Evolutionary conservation across 2,329 filamentous ascomycete species (phyloP).

Genomic region (Periconia sp.): DNA sequence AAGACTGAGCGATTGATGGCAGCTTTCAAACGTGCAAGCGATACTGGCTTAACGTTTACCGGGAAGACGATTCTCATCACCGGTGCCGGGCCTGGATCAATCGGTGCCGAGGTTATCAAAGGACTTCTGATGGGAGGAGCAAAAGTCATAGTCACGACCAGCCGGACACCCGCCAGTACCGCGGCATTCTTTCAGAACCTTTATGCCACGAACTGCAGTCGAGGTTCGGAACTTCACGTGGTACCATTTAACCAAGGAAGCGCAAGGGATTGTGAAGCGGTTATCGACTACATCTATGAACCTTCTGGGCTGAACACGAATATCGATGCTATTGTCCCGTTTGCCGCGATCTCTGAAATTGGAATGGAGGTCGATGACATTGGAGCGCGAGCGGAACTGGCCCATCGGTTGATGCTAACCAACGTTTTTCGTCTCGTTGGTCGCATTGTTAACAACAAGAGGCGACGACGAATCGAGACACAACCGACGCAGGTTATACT

Average conservation of each 20-base stretch:
- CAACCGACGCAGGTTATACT: conserved; percentile 45
- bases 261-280: neutral
- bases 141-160: conserved; percentile 46
- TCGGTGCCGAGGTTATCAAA: conserved; percentile 33
- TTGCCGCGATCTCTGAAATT: conserved; percentile 57
- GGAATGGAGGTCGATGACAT: conserved; percentile 60
- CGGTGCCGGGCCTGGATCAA: conserved; percentile 38
- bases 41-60: no score
- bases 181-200: conserved; percentile 54
- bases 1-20: no score
- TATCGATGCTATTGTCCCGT: conserved; percentile 47
- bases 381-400: conserved; percentile 64
- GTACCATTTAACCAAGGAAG: conserved; percentile 48
- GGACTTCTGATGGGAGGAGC: conserved; percentile 41
- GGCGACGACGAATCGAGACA: conserved; percentile 38
- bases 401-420: conserved; percentile 96
- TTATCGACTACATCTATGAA: no score
- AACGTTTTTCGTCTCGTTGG: conserved; percentile 89
- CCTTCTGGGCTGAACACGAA: conserved; percentile 73
- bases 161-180: conserved; percentile 29
- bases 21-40: no score
- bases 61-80: conserved; percentile 26
- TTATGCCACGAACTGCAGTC: conserved; percentile 36
- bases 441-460: conserved; percentile 64
- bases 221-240: conserved; percentile 39